phyloP scores from a whole-genome alignment of 805 yeast species.

The Kuraishia hungarica region DNA sequence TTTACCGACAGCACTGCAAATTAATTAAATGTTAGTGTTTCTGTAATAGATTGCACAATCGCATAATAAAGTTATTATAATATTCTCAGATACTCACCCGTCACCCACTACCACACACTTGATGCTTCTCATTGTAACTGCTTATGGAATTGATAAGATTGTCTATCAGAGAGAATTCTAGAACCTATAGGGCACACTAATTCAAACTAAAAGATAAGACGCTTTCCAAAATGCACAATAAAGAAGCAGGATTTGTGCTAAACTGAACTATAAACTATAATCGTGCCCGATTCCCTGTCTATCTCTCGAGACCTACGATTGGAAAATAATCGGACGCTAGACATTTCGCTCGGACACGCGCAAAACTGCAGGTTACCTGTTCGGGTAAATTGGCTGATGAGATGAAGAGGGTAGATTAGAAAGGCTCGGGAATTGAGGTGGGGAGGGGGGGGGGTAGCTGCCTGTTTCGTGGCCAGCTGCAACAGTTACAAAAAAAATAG shows the following conservation, averaged over 20 bases:
- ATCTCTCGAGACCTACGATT: background rate
- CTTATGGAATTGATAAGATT: background rate
- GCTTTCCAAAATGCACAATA: background rate
- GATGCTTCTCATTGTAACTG: constrained; percentile 61
- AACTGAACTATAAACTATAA: background rate
- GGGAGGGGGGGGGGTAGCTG: too few relatives aligned
- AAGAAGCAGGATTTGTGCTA: background rate
- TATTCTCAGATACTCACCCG: constrained; percentile 38
- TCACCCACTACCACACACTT: constrained; percentile 94
- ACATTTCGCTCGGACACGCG: background rate
- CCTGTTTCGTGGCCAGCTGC: too few relatives aligned
- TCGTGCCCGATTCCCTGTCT: background rate
- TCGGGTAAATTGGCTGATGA: background rate
- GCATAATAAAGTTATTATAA: too few relatives aligned
- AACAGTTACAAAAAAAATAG: too few relatives aligned
- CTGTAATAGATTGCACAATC: too few relatives aligned
- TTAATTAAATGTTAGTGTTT: background rate
- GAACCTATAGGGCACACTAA: background rate
- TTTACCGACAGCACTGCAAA: constrained; percentile 77
- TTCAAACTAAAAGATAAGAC: too few relatives aligned
- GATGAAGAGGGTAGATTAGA: background rate
- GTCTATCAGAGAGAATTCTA: background rate
- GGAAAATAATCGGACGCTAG: background rate
- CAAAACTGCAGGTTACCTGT: background rate
- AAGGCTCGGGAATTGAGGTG: too few relatives aligned